phyloP scores from a whole-genome alignment of 2,329 filamentous ascomycete species.

The Sclerotinia subarctica region DNA sequence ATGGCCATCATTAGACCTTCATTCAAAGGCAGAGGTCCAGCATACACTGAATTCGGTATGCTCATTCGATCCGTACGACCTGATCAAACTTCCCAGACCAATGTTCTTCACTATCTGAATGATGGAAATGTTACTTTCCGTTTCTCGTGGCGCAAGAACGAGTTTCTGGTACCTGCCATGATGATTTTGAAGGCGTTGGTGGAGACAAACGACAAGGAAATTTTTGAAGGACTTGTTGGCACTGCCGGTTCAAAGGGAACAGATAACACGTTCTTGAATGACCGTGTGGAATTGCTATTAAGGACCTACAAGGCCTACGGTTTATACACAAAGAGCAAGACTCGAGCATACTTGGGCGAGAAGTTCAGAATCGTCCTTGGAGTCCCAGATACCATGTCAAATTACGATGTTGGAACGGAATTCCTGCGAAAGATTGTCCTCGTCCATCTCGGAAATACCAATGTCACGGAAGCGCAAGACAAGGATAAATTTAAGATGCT shows the following conservation, averaged over 20 bases:
- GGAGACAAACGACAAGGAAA: constrained; percentile 94
- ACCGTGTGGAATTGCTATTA: constrained; percentile 86
- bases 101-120: constrained; percentile 90
- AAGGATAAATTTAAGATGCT: constrained; percentile 91
- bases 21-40: constrained; percentile 80
- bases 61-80: constrained; percentile 88
- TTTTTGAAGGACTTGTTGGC: constrained; percentile 91
- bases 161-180: constrained; percentile 92
- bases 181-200: constrained; percentile 95
- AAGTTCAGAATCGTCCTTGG: constrained; percentile 89
- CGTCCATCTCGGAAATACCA: constrained; percentile 82
- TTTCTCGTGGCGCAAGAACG: constrained; percentile 96
- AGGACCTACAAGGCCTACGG: constrained; percentile 91
- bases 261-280: constrained; percentile 88
- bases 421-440: constrained; percentile 88
- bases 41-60: constrained; percentile 87
- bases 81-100: constrained; percentile 98
- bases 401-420: constrained; percentile 87
- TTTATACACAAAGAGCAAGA: constrained; percentile 77
- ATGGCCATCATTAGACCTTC: constrained; percentile 91
- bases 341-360: constrained; percentile 79
- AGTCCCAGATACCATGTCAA: constrained; percentile 76
- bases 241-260: constrained; percentile 70
- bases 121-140: constrained; percentile 96
- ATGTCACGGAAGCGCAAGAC: constrained; percentile 81